Evolutionary conservation across 345 rosid species (phyloP), one percentile per base, ranked within the genome.

Genomic region (Schrenkiella parvula): DNA sequence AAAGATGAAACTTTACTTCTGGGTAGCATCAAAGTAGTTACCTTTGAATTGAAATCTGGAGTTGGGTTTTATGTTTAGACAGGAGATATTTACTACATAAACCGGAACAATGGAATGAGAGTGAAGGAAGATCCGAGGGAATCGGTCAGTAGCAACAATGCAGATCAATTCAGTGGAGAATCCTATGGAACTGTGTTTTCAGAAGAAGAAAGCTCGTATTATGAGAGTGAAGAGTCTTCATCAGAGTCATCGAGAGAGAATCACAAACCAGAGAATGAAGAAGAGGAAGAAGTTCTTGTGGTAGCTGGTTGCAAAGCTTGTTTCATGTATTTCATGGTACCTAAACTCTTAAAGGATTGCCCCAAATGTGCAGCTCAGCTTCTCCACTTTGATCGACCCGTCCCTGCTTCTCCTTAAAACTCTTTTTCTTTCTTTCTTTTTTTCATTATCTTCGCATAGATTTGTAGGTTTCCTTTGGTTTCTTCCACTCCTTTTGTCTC

Each of bases 251-350:
- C 83, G 2, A 82, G 77, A 78, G 82, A 81, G 26, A 51, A 70
- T 53, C 54, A 61, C 13, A 66, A 63, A 29, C 53, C 43, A 8
- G 43, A 14, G 56, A 48, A 22, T 28, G 80, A 70, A 61, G 78
- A 72, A 64, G 74, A 74, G 28, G 84, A 82, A 14, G 80, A 72
- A 18, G 92, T 89, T 15, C 72, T 93, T 76, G 98, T 93, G 15
- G 97, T 93, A 7, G 97, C 86, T 10, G 98, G 98, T 66, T 93
- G 98, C 89, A 91, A 91, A 78, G 84, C 86, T 80, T 93, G 98
- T 77, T 81, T 86, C 13, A 93, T 93, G 92, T 93, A 93, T 64
- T 85, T 81, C 85, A 90, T 93, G 98, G 89, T 93, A 9, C 95
- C 98, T 4, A 91, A 88, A 77, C 83, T 80, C 51, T 87, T 85